Evolutionary conservation across 345 rosid genomes (phyloP).

Genomic region (Populus simonii): DNA sequence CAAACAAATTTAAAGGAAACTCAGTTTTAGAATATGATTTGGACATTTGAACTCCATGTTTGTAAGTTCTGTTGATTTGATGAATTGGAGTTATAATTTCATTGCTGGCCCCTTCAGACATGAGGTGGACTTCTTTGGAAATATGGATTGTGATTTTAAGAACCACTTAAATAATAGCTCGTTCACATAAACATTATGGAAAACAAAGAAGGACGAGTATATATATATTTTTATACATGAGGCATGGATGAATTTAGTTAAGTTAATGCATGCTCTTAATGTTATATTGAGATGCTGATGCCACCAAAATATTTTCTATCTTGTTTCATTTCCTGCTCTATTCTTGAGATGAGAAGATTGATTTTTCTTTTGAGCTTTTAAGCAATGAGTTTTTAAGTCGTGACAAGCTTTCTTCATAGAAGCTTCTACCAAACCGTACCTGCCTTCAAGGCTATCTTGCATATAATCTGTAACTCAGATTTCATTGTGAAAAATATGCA

Average conservation of each 20-base stretch:
- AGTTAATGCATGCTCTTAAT: neutral
- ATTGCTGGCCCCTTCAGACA: neutral
- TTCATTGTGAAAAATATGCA: conserved; percentile 31
- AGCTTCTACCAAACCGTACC: neutral
- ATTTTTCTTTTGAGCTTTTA: neutral
- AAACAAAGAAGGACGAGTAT: neutral
- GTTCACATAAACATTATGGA: neutral
- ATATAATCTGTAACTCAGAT: neutral
- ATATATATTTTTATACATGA: neutral
- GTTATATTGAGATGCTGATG: neutral
- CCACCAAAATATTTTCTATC: neutral
- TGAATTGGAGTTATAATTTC: neutral
- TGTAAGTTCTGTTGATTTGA: neutral
- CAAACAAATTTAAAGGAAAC: neutral
- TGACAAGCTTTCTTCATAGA: neutral
- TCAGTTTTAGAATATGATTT: neutral
- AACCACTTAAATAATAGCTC: neutral
- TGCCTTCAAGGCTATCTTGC: conserved; percentile 1
- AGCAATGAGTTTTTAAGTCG: neutral
- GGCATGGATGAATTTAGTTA: neutral
- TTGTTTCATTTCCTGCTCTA: neutral
- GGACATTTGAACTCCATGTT: neutral
- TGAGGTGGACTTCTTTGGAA: neutral
- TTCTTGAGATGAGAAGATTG: neutral
- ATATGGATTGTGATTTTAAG: neutral